Evolutionary conservation across 169 alveolate genomes (phyloP), one percentile per base, ranked within the genome.

Genomic region (Amoebophrya sp.): DNA sequence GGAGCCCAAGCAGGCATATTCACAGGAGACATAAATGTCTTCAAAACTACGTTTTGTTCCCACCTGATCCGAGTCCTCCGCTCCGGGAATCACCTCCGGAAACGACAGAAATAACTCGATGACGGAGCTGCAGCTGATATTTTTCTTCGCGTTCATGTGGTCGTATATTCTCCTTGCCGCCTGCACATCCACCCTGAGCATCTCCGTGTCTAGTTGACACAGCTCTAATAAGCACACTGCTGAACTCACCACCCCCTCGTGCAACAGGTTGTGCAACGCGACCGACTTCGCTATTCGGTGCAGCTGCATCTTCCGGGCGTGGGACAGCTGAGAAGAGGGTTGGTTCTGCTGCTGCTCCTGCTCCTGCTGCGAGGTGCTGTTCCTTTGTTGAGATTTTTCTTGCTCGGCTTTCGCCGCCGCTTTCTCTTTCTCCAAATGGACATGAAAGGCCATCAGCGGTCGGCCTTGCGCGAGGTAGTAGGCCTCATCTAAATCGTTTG

Each of bases 161-260:
- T 55, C 89, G 91, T 77, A 93, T 40, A 91, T 91, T 39, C 93
- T 83, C 40, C 94, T 90, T 39, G 95, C 95, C 0, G 95, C 94
- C 53, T 93, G 94, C 77, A 94, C 95, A 33, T 94, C 95, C 77
- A 94, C 95, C 14, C 95, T 77, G 38, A 94, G 90, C 92, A 90
- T 54, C 40, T 93, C 94, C 38, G 95, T 93, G 93, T 94, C 95
- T 77, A 94, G 90, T 40, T 91, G 91, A 83, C 95, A 94, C n/a
- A 94, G 94, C 91, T 94, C 95, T 55, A 94, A 89, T 39, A 94
- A 92, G 40, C 94, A 93, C 47, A 94, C 94, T 23, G 93, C 90
- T 12, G 94, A 83, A 18, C 94, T 83, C 77, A 94, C 94, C 54
- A 92, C 94, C 32, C 95, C 95, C 39, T 94, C 95, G 89, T 94